Base-by-base conservation (phyloP, 139 green algal species). In the Haematococcus lacustris region DNA sequence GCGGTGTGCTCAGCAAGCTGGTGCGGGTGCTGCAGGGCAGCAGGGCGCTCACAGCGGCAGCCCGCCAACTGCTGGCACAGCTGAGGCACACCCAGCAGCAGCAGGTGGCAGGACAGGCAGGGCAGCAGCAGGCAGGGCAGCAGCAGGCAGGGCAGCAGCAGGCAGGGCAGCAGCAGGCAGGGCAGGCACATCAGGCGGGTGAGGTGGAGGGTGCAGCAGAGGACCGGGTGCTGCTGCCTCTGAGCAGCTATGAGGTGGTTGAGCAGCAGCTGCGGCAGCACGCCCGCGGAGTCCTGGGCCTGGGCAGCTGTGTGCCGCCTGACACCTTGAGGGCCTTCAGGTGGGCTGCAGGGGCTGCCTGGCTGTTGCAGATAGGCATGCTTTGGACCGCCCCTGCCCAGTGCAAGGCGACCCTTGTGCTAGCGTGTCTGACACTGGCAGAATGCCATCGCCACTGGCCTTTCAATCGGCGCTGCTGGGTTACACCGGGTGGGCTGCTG, bases 1-100 rank as follows among this genome's bases (percentile, higher is more conserved):
- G 90, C 26, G 90, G 90, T 32, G 74, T 92, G 38, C 6, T 40
- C 13, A 66, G 72, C 7, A 73, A 93, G 30, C 76, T 94, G 70
- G 47, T 34, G 60, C 30, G 23, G 50, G 51, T 2, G 28, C 38
- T 9, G 38, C 3, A 35, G 53, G 53, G 33, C 53, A 23, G 30
- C 23, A 9, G 13, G n/a, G n/a, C n/a, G n/a, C n/a, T n/a, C n/a
- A n/a, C n/a, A n/a, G n/a, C 28, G 68, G 26, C 53, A 30, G 30
- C 4, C 23, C 23, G 26, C 53, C 53, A 64, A 26, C 53, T 4
- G 21, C 53, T 64, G 21, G 34, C 7, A 51, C 53, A 64, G 53
- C 26, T 30, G 4, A 35, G 13, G 53, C 53, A 7, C 17, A 21
- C 53, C 4, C 53, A 64, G 13, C 53, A 35, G 9, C 53, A 64